phyloP scores from a whole-genome alignment of 257 asterid genomes.

The Solanum paucissectum region DNA sequence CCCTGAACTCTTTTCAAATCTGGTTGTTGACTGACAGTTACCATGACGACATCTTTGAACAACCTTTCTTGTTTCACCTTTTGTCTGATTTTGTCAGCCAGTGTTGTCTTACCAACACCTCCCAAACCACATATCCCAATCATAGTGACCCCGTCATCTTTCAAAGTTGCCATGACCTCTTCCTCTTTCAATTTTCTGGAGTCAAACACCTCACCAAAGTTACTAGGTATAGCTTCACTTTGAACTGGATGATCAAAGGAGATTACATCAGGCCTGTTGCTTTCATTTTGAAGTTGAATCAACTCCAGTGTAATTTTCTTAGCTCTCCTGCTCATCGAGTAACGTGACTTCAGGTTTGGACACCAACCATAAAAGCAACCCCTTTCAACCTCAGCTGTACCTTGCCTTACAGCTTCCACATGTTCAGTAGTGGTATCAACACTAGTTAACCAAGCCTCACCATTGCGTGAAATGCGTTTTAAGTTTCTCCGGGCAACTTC shows the following conservation, averaged over 20 bases:
- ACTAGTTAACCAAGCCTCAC: not conserved
- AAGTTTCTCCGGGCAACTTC: too few relatives aligned
- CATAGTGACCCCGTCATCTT: not conserved
- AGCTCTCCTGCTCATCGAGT: not conserved
- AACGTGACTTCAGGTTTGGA: not conserved
- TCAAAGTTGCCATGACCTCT: not conserved
- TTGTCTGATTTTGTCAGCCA: not conserved
- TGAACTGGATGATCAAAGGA: not conserved
- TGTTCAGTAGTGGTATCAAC: not conserved
- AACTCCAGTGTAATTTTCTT: not conserved
- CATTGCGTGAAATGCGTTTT: too few relatives aligned
- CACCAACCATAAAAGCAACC: not conserved
- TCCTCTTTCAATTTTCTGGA: not conserved
- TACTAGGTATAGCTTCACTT: not conserved
- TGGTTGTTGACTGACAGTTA: not conserved
- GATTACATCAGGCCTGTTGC: not conserved
- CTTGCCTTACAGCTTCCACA: not conserved
- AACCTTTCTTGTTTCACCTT: not conserved
- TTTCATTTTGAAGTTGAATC: not conserved
- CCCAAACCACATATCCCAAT: constrained; percentile 14
- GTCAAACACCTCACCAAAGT: not conserved
- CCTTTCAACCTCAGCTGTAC: not conserved
- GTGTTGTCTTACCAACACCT: constrained; percentile 7
- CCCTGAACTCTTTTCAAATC: not conserved
- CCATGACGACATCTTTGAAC: not conserved